Conservation (phyloP, 352 stramenopile species). For the Pythium insidiosum region DNA sequence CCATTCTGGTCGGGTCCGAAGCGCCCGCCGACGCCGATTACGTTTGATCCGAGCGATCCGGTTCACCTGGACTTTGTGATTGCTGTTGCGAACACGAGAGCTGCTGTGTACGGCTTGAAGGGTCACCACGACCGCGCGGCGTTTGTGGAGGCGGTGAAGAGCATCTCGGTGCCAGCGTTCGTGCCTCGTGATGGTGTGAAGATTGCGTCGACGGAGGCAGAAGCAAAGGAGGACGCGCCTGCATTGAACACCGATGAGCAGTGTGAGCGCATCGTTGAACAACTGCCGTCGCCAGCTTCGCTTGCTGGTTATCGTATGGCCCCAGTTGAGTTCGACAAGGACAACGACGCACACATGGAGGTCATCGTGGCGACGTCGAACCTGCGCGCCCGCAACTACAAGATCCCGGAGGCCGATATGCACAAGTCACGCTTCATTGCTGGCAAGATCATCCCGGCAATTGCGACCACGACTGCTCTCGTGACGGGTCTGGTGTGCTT, state of each 20-base stretch:
- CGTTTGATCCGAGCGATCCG: slow-evolving; percentile 88
- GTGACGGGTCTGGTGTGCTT: slow-evolving; percentile 98
- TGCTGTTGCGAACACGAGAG: slow-evolving; percentile 92
- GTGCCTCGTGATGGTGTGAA: slow-evolving; percentile 93
- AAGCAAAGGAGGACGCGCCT: slow-evolving; percentile 86
- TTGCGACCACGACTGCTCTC: slow-evolving; percentile 98
- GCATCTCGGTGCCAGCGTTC: slow-evolving; percentile 92
- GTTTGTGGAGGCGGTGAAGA: slow-evolving; percentile 72
- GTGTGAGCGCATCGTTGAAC: slow-evolving; percentile 63
- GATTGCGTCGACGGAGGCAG: slow-evolving; percentile 96
- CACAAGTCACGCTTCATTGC: slow-evolving; percentile 98
- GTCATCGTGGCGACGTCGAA: slow-evolving; percentile 97
- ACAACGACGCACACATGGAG: slow-evolving; percentile 97
- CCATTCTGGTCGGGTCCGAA: slow-evolving; percentile 99
- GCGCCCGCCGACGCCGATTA: slow-evolving; percentile 90
- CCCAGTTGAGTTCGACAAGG: slow-evolving; percentile 98
- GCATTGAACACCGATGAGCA: slow-evolving; percentile 73
- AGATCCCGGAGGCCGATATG: slow-evolving; percentile 96
- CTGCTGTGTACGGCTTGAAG: slow-evolving; percentile 92
- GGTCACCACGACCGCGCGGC: slow-evolving; percentile 36
- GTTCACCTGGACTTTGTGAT: slow-evolving; percentile 96
- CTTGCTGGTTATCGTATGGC: slow-evolving; percentile 89
- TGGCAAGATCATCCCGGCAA: slow-evolving; percentile 99
- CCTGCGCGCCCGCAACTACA: slow-evolving; percentile 96
- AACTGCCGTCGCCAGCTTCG: slow-evolving; percentile 74